Conservation (phyloP, 805 yeast genomes). For the Saturnispora halmiae region DNA sequence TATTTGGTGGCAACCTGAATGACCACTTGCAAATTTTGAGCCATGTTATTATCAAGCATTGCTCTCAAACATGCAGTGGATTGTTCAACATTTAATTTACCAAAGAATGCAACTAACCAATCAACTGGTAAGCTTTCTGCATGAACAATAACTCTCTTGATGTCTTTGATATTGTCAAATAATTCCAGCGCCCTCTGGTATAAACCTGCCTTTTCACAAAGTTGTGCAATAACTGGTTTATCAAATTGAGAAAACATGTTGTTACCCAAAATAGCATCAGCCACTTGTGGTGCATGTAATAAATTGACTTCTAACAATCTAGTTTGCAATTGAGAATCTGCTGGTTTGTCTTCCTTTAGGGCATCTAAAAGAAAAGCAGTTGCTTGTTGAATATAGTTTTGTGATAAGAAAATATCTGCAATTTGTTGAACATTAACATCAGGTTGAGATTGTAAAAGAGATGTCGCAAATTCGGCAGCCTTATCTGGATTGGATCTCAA, state of each 20-base stretch:
- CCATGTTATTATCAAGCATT: constrained; percentile 61
- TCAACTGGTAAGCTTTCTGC: constrained; percentile 79
- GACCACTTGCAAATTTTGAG: constrained; percentile 83
- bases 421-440: constrained; percentile 74
- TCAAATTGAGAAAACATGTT: constrained; percentile 94
- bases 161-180: constrained; percentile 89
- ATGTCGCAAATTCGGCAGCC: constrained; percentile 94
- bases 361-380: constrained; percentile 96
- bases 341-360: constrained; percentile 83
- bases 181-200: constrained; percentile 94
- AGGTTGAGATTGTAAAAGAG: constrained; percentile 56
- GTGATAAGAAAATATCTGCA: constrained; percentile 90
- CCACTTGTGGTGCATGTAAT: constrained; percentile 97
- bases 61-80: constrained; percentile 79
- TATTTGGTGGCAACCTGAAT: constrained; percentile 96
- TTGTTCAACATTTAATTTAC: constrained; percentile 91
- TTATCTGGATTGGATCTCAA: constrained; percentile 93
- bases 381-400: constrained; percentile 93
- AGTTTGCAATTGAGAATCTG: constrained; percentile 94
- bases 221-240: constrained; percentile 80
- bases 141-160: constrained; percentile 88
- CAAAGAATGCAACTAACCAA: constrained; percentile 89
- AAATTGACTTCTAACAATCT: constrained; percentile 87
- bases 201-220: constrained; percentile 94
- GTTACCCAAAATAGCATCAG: constrained; percentile 96